Percentiles rank a stretch among this genome's conserved stretches.
These are phyloP conservation scores for Chaetoceros muelleri DNA, from an alignment of 108 stramenopile genomes.

Conservation along the genomic window DNA sequence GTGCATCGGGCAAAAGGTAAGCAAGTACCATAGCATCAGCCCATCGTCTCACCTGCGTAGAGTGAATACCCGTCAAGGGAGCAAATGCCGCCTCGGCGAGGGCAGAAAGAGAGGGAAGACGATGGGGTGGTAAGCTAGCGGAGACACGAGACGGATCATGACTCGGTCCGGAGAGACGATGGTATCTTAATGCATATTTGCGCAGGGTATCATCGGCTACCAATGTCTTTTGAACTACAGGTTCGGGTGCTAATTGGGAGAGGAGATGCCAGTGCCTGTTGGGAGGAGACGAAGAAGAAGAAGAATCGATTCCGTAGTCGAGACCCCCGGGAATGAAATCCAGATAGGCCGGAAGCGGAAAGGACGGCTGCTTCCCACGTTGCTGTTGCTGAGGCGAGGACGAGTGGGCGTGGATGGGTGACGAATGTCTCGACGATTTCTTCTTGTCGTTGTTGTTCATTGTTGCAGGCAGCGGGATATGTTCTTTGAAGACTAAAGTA, in stretches of 20 bases:
- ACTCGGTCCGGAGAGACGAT: background rate
- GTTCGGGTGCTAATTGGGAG: slow-evolving; percentile 3
- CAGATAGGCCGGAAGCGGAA: slow-evolving; percentile 61
- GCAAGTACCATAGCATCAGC: slow-evolving; percentile 70
- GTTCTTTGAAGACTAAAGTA: no score
- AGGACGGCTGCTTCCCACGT: slow-evolving; percentile 17
- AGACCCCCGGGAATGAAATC: slow-evolving; percentile 67
- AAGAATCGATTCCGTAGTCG: slow-evolving; percentile 5
- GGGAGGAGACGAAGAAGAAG: background rate
- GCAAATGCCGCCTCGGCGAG: slow-evolving; percentile 61
- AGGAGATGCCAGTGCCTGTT: background rate
- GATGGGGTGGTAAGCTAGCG: slow-evolving; percentile 17
- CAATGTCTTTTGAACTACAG: slow-evolving; percentile 35
- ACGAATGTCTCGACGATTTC: no score
- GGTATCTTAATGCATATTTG: slow-evolving; percentile 17
- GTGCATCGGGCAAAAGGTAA: slow-evolving; percentile 5
- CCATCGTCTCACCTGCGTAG: slow-evolving; percentile 39
- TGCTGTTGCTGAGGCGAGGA: background rate
- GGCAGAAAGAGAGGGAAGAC: slow-evolving; percentile 56
- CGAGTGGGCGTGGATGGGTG: no score
- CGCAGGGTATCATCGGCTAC: slow-evolving; percentile 42
- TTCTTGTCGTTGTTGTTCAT: no score
- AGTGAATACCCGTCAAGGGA: slow-evolving; percentile 58
- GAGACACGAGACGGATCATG: background rate
- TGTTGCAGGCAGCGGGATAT: no score